Percentiles rank a stretch among this genome's conserved stretches.
Conservation (phyloP, 495 filamentous ascomycete species). For the Neurospora sp. region DNA sequence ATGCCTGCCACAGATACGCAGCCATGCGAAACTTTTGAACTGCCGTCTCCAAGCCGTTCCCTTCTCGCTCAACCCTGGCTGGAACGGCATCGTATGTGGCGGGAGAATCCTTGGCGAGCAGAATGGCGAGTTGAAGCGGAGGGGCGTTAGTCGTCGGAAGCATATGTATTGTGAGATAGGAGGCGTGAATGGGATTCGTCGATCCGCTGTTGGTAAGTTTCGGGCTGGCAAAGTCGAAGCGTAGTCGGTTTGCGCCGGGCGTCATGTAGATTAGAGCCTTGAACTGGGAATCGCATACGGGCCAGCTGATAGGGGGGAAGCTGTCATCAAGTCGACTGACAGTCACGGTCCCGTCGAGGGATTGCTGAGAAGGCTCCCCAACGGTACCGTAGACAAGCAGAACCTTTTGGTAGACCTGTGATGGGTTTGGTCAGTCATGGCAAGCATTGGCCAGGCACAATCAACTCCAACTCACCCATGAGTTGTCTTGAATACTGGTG, state of each 20-base stretch:
- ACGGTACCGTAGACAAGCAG: slow-evolving; percentile 71
- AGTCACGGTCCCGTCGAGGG: slow-evolving; percentile 69
- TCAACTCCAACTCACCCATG: slow-evolving; percentile 53
- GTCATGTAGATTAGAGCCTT: slow-evolving; percentile 81
- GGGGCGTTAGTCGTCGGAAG: slow-evolving; percentile 65
- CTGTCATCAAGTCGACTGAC: slow-evolving; percentile 73
- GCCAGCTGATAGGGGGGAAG: slow-evolving; percentile 74
- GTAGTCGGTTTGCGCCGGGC: slow-evolving; percentile 74
- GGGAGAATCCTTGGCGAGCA: slow-evolving; percentile 80
- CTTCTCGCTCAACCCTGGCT: slow-evolving; percentile 63
- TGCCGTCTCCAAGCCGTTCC: slow-evolving; percentile 67
- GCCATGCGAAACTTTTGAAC: slow-evolving; percentile 82
- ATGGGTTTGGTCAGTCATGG: slow-evolving; percentile 3
- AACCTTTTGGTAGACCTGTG: slow-evolving; percentile 80
- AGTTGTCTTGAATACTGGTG: slow-evolving; percentile 63
- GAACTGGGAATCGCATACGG: slow-evolving; percentile 77
- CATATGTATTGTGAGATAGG: slow-evolving; percentile 74
- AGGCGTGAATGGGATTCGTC: slow-evolving; percentile 61
- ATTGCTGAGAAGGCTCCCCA: slow-evolving; percentile 57
- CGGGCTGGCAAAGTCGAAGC: slow-evolving; percentile 76
- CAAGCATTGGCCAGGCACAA: not conserved
- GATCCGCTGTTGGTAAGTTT: slow-evolving; percentile 62
- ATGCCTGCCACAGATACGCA: slow-evolving; percentile 91
- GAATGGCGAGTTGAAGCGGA: slow-evolving; percentile 73
- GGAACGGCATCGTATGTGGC: slow-evolving; percentile 77